Evolutionary conservation across 306 rosid genomes (phyloP), one percentile per base, ranked within the genome.

Genomic region (Malus fusca): DNA sequence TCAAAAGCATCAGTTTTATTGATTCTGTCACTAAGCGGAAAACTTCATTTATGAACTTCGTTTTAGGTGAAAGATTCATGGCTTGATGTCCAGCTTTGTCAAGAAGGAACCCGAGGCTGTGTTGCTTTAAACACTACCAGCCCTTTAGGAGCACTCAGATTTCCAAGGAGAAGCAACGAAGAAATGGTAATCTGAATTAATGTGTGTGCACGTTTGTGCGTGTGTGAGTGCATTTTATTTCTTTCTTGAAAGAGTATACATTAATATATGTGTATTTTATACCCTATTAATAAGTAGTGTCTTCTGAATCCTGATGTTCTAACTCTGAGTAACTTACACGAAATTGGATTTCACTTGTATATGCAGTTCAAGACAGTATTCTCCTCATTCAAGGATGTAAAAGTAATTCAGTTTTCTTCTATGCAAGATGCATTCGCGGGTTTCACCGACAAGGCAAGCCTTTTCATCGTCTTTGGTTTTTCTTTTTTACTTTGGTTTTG

Each of bases 81-180:
- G 96, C 92, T 96, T 65, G 87, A 96, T 68, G 97, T 96, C 82
- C 93, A 89, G 23, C 89, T 96, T 71, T 92, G 99, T 80, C 87
- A 84, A 84, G 89, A 86, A 82, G 98, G 90, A 85, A 82, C 37
- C 19, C 69, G 30, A 67, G 83, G 77, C 75, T 96, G 96, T 64
- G 71, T 69, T 37, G 85, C 85, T 61, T 88, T 93, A 65, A 84
- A 88, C 77, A 77, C 80, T 77, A 85, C 91, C 60, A 79, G 71
- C 4, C 74, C 66, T 59, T 85, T 88, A 18, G 89, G 90, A 59
- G 82, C 84, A 59, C 90, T 96, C 71, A 88, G 79, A 83, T 87
- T 96, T 85, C 97, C 98, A n/a, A 90, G 88, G 85, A 89, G 79
- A 71, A 92, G 94, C 97, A 83, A 84, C 74, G 99, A 96, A 79